Base-by-base conservation (phyloP, 306 rosid species). In the Calophaca sinica region DNA sequence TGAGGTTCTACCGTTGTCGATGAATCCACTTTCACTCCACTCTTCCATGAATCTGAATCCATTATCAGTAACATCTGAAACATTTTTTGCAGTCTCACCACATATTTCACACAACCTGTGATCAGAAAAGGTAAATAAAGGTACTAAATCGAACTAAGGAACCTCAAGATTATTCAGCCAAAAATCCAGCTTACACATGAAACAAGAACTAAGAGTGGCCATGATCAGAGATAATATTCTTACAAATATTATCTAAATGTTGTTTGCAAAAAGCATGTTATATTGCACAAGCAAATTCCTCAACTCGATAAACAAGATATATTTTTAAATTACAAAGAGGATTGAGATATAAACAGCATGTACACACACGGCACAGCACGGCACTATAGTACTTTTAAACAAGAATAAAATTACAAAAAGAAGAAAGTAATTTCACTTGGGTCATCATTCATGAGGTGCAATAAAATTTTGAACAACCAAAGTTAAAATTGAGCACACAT, bases 71-170 rank as follows among this genome's bases (percentile, higher is more conserved):
- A 80, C 76, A 32, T 84, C 89, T 0, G 86, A 63, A n/a, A 93
- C 75, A 63, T 88, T 93, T 55, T 78, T 85, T 0, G 93, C 98
- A 3, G 85, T 87, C 89, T 88, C 88, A 0, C 96, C 94, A n/a
- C 98, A 93, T 62, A 93, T 93, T 85, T 93, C 98, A 14, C 98
- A 93, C 29, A 79, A 38, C 80, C 98, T 93, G 91, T 71, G 46
- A 42, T 14, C 57, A 66, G 9, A 20, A 38, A 70, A 64, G 60
- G 65, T 33, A 49, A 59, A 26, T 52, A 54, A 49, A 61, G 53
- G 26, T 41, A 49, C 49, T 28, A 63, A 49, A 62, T 42, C 7
- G 53, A 46, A 52, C 50, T 0, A 75, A 44, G 31, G 70, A 59
- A 77, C 3, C 65, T 29, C 26, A 41, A 15, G 35, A 32, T 32